Evolutionary conservation across 2,329 filamentous ascomycete genomes (phyloP).

Genomic region (Cladobotryum protrusum): DNA sequence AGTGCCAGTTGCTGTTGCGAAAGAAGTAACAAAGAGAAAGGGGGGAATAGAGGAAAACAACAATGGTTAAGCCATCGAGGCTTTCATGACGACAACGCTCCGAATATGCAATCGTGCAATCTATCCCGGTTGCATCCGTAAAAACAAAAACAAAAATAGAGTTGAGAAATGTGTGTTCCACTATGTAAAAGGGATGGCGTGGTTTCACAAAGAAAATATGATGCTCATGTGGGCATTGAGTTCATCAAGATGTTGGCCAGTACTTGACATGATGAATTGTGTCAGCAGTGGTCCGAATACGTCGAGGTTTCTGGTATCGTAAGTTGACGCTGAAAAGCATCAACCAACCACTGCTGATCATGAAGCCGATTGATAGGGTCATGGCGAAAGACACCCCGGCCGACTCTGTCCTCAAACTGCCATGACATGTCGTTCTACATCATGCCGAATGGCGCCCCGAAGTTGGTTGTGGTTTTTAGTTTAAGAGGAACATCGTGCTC

Average conservation of each 20-base stretch:
- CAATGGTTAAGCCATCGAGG: not conserved
- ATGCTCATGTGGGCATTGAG: too few species aligned
- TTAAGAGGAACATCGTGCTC: slow-evolving; percentile 40
- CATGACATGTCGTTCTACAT: slow-evolving; percentile 3
- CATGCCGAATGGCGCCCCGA: slow-evolving; percentile 40
- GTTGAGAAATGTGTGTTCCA: too few species aligned
- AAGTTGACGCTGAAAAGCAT: not conserved
- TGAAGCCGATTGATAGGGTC: too few species aligned
- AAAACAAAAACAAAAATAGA: not conserved
- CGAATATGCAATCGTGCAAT: not conserved
- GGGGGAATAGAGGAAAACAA: not conserved
- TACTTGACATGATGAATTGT: not conserved
- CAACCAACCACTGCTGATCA: too few species aligned
- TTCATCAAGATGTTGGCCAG: not conserved
- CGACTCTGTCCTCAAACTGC: not conserved
- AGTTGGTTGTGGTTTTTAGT: slow-evolving; percentile 40
- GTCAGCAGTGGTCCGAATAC: not conserved
- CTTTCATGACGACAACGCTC: not conserved
- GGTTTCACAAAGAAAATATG: too few species aligned
- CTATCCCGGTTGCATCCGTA: not conserved
- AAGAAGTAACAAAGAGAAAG: not conserved
- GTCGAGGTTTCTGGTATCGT: not conserved
- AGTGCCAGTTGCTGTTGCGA: not conserved
- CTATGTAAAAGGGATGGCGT: too few species aligned
- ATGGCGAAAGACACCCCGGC: too few species aligned